phyloP scores from a whole-genome alignment of 2,329 filamentous ascomycete species.

The Knoxdaviesia capensis region DNA sequence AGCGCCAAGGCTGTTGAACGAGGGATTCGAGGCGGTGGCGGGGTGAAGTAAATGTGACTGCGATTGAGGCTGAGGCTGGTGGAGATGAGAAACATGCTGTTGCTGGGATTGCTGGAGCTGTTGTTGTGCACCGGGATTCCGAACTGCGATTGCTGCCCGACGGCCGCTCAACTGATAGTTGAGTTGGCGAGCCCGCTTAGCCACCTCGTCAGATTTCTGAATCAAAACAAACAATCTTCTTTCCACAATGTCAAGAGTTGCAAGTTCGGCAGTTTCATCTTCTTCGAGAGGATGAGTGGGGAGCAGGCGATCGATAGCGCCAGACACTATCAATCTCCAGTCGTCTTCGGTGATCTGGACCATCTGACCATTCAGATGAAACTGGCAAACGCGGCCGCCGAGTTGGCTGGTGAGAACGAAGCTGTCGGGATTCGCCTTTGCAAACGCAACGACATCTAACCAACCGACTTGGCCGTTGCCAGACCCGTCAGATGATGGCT shows the following conservation, averaged over 20 bases:
- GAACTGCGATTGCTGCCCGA: slow-evolving; percentile 48
- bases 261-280: slow-evolving; percentile 70
- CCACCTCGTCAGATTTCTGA: slow-evolving; percentile 59
- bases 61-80: neutral
- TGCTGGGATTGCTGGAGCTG: slow-evolving; percentile 2
- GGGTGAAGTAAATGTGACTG: neutral
- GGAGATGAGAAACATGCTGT: slow-evolving; percentile 1
- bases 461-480: slow-evolving; percentile 43
- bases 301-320: slow-evolving; percentile 60
- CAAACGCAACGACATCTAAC: slow-evolving; percentile 73
- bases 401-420: slow-evolving; percentile 51
- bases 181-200: slow-evolving; percentile 44
- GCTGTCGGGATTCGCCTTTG: slow-evolving; percentile 58
- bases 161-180: slow-evolving; percentile 64
- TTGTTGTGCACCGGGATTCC: slow-evolving; percentile 23
- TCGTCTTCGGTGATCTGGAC: slow-evolving; percentile 81
- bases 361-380: slow-evolving; percentile 59
- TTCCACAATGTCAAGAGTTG: slow-evolving; percentile 67
- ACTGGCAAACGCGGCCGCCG: slow-evolving; percentile 56
- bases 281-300: slow-evolving; percentile 65
- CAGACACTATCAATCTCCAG: slow-evolving; percentile 65
- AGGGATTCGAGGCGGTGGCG: no score
- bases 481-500: slow-evolving; percentile 32
- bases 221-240: slow-evolving; percentile 57
- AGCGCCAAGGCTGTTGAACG: no score